phyloP scores from a whole-genome alignment of 2,329 filamentous ascomycete species.

The Sphaerostilbella broomeana region DNA sequence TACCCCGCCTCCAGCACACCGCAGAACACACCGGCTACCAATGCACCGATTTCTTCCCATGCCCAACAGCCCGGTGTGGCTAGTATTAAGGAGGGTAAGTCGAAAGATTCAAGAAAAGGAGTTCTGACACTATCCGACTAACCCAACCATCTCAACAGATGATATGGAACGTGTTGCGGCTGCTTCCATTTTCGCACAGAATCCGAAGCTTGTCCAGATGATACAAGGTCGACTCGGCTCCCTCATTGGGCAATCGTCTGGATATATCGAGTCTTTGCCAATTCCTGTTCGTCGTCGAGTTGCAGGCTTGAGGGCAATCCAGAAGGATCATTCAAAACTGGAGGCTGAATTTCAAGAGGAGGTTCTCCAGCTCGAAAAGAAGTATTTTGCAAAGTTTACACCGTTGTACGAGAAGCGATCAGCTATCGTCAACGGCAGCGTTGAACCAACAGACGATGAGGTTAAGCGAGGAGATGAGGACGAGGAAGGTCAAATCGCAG shows the following conservation, averaged over 20 bases:
- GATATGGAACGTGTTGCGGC: constrained; percentile 81
- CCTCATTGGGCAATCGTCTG: constrained; percentile 90
- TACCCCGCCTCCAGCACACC: constrained; percentile 66
- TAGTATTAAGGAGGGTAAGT: constrained; percentile 94
- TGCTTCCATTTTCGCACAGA: constrained; percentile 89
- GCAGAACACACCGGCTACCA: constrained; percentile 93
- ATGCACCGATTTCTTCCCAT: constrained; percentile 95
- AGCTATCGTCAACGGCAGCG: constrained; percentile 79
- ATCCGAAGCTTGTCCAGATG: constrained; percentile 91
- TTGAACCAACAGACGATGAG: constrained; percentile 82
- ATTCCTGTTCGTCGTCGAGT: constrained; percentile 85
- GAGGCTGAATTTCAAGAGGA: constrained; percentile 99
- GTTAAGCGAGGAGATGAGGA: constrained; percentile 79
- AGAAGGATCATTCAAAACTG: constrained; percentile 97
- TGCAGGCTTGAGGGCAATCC: constrained; percentile 90
- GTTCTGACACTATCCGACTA: constrained; percentile 12
- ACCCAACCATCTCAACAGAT: constrained; percentile 50
- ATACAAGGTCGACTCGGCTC: constrained; percentile 94
- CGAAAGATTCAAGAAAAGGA: background rate
- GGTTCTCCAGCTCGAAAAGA: constrained; percentile 96
- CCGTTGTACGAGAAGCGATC: constrained; percentile 94
- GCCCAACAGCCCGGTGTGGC: constrained; percentile 90
- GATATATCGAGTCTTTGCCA: constrained; percentile 95
- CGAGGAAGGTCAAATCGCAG: constrained; percentile 67
- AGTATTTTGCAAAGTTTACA: constrained; percentile 98